Evolutionary conservation across 179 eudicot genomes (phyloP).

Genomic region (Beta corolliflora): DNA sequence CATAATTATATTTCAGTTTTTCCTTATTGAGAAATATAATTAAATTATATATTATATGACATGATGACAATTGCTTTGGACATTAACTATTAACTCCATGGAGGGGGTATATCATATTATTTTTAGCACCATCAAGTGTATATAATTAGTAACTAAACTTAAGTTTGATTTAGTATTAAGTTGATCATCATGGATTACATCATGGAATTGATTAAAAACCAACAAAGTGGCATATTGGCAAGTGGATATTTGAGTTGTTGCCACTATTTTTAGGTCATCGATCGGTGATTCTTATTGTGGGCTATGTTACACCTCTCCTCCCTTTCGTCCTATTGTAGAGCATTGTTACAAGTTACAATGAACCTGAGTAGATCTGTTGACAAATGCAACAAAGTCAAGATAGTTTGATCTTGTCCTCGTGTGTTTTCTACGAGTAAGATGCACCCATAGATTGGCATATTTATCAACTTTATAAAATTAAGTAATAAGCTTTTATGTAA

Average conservation of each 20-base stretch:
- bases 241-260: conserved; percentile 21
- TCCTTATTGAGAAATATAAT: too few species aligned
- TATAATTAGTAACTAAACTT: neutral
- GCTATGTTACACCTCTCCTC: neutral
- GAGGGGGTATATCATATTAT: too few species aligned
- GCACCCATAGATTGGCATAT: too few species aligned
- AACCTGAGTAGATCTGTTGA: neutral
- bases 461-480: neutral
- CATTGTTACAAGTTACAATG: too few species aligned
- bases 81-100: too few species aligned
- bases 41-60: too few species aligned
- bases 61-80: too few species aligned
- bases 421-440: neutral
- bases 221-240: conserved; percentile 11
- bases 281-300: neutral
- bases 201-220: conserved; percentile 2
- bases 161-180: neutral
- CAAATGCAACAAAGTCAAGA: neutral
- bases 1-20: too few species aligned
- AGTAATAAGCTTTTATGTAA: neutral
- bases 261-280: conserved; percentile 22
- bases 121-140: too few species aligned
- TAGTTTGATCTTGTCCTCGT: neutral
- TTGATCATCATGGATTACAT: neutral
- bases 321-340: too few species aligned